Conservation (phyloP, 2,329 filamentous ascomycete species). For the Monosporascus ibericus region DNA sequence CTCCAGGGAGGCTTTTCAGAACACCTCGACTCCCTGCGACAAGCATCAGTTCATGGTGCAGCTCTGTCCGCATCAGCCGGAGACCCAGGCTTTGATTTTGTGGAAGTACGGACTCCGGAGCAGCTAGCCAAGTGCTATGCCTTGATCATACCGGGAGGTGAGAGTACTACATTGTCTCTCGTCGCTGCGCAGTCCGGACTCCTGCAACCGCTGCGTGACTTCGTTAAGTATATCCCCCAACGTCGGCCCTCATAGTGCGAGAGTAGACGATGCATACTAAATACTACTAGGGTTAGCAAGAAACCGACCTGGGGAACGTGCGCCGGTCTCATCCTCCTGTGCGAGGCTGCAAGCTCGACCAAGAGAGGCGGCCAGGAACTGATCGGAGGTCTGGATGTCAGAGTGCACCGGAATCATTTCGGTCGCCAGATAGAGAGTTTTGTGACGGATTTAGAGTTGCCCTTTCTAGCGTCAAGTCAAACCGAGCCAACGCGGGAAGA, state of each 20-base stretch:
- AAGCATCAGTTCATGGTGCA: slow-evolving; percentile 52
- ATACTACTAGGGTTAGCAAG: slow-evolving; percentile 53
- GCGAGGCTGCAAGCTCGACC: slow-evolving; percentile 78
- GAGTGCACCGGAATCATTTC: slow-evolving; percentile 92
- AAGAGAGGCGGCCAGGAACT: slow-evolving; percentile 91
- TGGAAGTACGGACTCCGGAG: slow-evolving; percentile 71
- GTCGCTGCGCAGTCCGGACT: slow-evolving; percentile 77
- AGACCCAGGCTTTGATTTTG: slow-evolving; percentile 48
- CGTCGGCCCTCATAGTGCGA: no score
- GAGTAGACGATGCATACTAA: background rate
- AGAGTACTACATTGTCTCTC: slow-evolving; percentile 89
- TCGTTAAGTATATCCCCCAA: slow-evolving; percentile 71
- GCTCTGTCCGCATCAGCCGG: slow-evolving; percentile 3
- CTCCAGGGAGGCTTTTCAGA: slow-evolving; percentile 92
- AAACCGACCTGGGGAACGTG: slow-evolving; percentile 95
- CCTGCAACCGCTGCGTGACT: slow-evolving; percentile 77
- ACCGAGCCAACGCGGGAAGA: slow-evolving; percentile 18
- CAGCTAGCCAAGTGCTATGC: slow-evolving; percentile 72
- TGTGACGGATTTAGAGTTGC: slow-evolving; percentile 65
- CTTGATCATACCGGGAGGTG: slow-evolving; percentile 86
- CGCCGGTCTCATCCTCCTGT: slow-evolving; percentile 85
- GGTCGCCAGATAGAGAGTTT: slow-evolving; percentile 92
- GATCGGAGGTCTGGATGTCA: slow-evolving; percentile 84
- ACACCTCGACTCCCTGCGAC: slow-evolving; percentile 70
- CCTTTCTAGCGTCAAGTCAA: slow-evolving; percentile 50